Conservation (phyloP, 768 basidiomycete species). For the Lactifluus subvellereus region DNA sequence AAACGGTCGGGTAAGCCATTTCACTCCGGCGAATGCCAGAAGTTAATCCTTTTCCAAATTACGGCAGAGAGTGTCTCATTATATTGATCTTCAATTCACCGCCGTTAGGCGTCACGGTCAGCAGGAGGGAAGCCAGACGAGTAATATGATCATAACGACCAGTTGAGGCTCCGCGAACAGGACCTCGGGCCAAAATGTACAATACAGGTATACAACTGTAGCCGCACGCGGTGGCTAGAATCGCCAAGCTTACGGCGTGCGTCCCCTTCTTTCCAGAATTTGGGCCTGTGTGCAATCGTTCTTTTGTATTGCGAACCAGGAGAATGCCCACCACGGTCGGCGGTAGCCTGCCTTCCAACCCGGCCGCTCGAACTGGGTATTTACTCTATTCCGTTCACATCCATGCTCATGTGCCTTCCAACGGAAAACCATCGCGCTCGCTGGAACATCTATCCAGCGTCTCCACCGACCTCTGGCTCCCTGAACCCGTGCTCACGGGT, state of each 20-base stretch:
- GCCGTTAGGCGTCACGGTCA: slow-evolving; percentile 10
- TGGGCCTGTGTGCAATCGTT: slow-evolving; percentile 7
- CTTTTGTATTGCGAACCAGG: slow-evolving; percentile 16
- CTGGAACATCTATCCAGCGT: not conserved
- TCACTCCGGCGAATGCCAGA: slow-evolving; percentile 18
- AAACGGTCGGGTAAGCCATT: slow-evolving; percentile 13
- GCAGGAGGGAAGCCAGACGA: not conserved
- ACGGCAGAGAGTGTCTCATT: slow-evolving; percentile 13
- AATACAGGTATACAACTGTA: slow-evolving; percentile 7
- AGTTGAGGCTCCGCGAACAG: slow-evolving; percentile 6
- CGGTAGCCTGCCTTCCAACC: slow-evolving; percentile 10
- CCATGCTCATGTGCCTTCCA: slow-evolving; percentile 2
- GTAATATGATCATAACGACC: not conserved
- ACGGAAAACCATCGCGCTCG: not conserved
- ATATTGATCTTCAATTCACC: slow-evolving; percentile 17
- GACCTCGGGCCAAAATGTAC: not conserved
- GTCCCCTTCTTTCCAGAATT: slow-evolving; percentile 22
- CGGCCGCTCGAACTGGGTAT: not conserved
- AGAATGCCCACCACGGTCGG: slow-evolving; percentile 2
- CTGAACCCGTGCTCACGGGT: slow-evolving; percentile 1
- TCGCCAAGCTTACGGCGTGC: slow-evolving; percentile 21
- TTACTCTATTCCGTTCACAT: slow-evolving; percentile 3
- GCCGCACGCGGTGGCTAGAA: slow-evolving; percentile 5
- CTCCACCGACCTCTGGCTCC: not conserved
- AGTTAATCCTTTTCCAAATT: slow-evolving; percentile 14